Conservation (phyloP, 306 rosid species). For the Cucurbita maxima region DNA sequence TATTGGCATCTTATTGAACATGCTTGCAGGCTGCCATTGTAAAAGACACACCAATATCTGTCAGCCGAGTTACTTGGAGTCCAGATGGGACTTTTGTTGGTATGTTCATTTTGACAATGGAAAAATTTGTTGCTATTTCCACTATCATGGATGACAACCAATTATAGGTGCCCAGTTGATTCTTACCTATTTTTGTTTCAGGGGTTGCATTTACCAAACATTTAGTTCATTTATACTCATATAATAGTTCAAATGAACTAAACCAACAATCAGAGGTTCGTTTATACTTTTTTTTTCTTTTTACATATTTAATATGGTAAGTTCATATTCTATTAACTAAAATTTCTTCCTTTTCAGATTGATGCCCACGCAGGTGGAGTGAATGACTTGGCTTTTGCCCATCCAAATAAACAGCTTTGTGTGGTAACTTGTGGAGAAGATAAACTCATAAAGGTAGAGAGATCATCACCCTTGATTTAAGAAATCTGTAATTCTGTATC, state of each 20-base stretch:
- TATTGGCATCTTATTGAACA: conserved; percentile 23
- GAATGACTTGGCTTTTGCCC: conserved; percentile 86
- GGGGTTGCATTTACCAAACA: conserved; percentile 84
- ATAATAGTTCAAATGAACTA: conserved; percentile 49
- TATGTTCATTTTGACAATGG: conserved; percentile 24
- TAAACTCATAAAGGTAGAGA: conserved; percentile 58
- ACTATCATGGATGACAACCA: conserved; percentile 4
- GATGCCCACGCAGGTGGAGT: conserved; percentile 78
- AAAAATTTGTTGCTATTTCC: conserved; percentile 43
- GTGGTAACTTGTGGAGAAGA: conserved; percentile 87
- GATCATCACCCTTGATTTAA: not conserved
- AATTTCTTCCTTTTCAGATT: conserved; percentile 31
- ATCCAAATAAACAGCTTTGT: conserved; percentile 65
- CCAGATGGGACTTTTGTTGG: conserved; percentile 79
- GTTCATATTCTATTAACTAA: conserved; percentile 15
- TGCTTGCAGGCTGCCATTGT: conserved; percentile 40
- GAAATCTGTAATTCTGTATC: conserved; percentile 6
- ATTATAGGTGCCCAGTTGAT: conserved; percentile 6
- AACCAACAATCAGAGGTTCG: conserved; percentile 55
- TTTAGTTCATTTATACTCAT: conserved; percentile 68
- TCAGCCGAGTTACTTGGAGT: conserved; percentile 78
- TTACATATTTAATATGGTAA: conserved; percentile 10
- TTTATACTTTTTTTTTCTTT: conserved; percentile 1
- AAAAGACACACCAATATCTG: conserved; percentile 49
- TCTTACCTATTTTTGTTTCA: conserved; percentile 26